Percentiles rank a stretch among this genome's conserved stretches.
These are phyloP conservation scores for Aurinia saxatilis DNA, from an alignment of 345 rosid genomes.

Conservation along the genomic window DNA sequence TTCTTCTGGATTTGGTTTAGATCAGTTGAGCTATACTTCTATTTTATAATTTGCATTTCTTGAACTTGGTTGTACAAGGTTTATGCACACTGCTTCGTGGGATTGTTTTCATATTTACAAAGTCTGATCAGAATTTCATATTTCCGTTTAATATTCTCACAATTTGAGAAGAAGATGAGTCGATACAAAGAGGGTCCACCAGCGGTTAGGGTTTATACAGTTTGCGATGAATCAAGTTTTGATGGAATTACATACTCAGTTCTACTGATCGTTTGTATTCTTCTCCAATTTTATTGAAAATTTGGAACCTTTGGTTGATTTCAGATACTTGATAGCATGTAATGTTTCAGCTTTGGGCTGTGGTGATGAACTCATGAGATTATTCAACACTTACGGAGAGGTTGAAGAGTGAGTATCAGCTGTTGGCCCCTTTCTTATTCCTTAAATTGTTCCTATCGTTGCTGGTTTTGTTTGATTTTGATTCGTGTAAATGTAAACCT, in stretches of 20 bases:
- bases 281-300: background rate
- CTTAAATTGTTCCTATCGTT: background rate
- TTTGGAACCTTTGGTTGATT: background rate
- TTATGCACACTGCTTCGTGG: too few relatives aligned
- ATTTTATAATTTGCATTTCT: too few relatives aligned
- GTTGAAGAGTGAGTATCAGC: constrained; percentile 62
- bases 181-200: too few relatives aligned
- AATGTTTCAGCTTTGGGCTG: constrained; percentile 95
- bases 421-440: background rate
- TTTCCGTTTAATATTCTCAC: too few relatives aligned
- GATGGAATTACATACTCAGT: too few relatives aligned
- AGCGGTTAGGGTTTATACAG: constrained; percentile 77
- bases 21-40: too few relatives aligned
- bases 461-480: background rate
- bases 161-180: too few relatives aligned
- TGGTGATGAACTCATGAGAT: constrained; percentile 67
- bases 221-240: constrained; percentile 81
- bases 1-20: too few relatives aligned
- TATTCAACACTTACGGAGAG: constrained; percentile 69
- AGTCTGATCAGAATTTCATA: too few relatives aligned
- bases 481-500: constrained; percentile 54
- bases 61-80: too few relatives aligned
- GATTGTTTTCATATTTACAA: too few relatives aligned
- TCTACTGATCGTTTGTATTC: background rate
- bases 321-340: constrained; percentile 69